These are phyloP conservation scores for Pinus albicaulis DNA, from an alignment of 75 land plant species.

Conservation along the genomic window DNA sequence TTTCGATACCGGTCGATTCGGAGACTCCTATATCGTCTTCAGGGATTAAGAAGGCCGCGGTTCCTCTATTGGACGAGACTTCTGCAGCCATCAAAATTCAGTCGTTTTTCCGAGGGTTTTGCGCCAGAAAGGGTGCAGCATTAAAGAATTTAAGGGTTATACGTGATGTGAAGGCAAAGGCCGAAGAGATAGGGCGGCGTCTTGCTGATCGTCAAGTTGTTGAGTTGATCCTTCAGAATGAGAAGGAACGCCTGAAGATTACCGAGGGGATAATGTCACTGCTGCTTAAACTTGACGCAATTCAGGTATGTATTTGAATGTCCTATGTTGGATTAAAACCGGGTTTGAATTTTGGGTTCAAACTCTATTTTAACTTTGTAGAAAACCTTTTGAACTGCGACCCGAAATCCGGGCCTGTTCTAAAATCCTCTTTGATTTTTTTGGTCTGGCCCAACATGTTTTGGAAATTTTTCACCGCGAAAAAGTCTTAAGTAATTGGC, in stretches of 20 bases:
- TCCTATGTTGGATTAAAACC: no score
- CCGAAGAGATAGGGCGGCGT: conserved; percentile 3
- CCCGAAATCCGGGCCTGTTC: no score
- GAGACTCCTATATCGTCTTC: neutral
- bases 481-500: no score
- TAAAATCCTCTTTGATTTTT: no score
- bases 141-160: conserved; percentile 18
- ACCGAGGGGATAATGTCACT: no score
- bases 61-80: neutral
- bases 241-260: no score
- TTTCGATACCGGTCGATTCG: neutral
- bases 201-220: neutral
- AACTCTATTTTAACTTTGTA: no score
- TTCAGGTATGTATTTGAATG: conserved; percentile 16
- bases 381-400: no score
- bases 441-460: no score
- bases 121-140: conserved; percentile 14
- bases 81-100: conserved; percentile 24
- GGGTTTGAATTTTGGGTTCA: no score
- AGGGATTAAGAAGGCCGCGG: neutral
- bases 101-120: conserved; percentile 17
- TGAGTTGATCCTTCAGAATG: no score
- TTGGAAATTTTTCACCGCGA: no score
- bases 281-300: conserved; percentile 6
- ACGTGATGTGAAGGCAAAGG: neutral